phyloP scores from a whole-genome alignment of 2,329 filamentous ascomycete species.

The Fusarium mangiferae region DNA sequence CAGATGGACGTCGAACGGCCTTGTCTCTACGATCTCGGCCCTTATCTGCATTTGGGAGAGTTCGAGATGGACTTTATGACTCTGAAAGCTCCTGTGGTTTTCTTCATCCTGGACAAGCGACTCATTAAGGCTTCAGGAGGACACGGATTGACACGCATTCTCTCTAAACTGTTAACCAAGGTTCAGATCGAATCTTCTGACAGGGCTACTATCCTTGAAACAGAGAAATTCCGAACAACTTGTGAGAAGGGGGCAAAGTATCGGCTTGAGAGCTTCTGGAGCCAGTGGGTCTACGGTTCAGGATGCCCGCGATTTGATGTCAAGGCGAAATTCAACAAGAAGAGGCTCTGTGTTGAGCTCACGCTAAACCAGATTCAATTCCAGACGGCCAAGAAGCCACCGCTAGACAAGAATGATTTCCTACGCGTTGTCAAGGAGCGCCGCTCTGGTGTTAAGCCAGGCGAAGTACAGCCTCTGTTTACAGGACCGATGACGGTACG shows the following conservation, averaged over 20 bases:
- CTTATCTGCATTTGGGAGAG: conserved; percentile 79
- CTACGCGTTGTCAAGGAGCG: conserved; percentile 87
- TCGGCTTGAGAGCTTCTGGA: conserved; percentile 89
- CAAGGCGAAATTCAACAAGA: conserved; percentile 95
- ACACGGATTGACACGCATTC: conserved; percentile 84
- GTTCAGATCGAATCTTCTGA: conserved; percentile 73
- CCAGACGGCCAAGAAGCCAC: conserved; percentile 54
- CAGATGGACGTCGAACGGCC: conserved; percentile 84
- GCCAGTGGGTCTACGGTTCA: conserved; percentile 89
- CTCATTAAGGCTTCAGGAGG: conserved; percentile 85
- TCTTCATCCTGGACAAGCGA: conserved; percentile 93
- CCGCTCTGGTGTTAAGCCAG: conserved; percentile 73
- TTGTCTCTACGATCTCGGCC: conserved; percentile 82
- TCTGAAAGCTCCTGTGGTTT: conserved; percentile 87
- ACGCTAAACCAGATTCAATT: conserved; percentile 81
- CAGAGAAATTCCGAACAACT: conserved; percentile 79
- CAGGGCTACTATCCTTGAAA: conserved; percentile 78
- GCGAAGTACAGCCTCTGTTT: conserved; percentile 80
- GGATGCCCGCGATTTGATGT: conserved; percentile 91
- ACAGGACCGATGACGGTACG: conserved; percentile 97
- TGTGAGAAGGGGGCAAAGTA: conserved; percentile 91
- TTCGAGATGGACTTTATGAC: conserved; percentile 92
- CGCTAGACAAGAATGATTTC: conserved; percentile 78
- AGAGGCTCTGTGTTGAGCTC: conserved; percentile 94
- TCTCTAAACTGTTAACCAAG: conserved; percentile 86